A percentile compares a stretch with the other conserved stretches of the same genome.
These are phyloP conservation scores for Pinus taeda DNA, from an alignment of 75 land plant species.

Conservation along the genomic window DNA sequence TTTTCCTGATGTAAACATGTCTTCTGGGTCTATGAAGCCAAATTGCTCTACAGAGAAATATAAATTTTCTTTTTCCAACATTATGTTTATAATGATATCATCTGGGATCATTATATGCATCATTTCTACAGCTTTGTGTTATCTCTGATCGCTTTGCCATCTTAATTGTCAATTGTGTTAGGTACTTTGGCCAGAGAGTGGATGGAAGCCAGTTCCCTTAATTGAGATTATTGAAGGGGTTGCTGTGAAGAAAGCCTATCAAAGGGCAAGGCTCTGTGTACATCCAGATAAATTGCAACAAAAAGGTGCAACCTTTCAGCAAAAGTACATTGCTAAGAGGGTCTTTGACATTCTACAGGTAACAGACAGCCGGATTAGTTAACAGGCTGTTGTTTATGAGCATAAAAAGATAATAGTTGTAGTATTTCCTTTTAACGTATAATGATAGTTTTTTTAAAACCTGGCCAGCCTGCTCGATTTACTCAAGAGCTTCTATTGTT, in stretches of 20 bases:
- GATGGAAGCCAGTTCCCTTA: constrained; percentile 77
- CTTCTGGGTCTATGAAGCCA: background rate
- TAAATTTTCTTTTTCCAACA: background rate
- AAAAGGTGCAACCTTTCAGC: constrained; percentile 59
- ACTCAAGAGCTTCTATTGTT: too few species aligned
- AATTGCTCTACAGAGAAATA: background rate
- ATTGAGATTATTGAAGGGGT: constrained; percentile 63
- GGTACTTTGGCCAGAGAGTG: constrained; percentile 84
- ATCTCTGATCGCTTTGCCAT: background rate
- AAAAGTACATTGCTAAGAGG: constrained; percentile 84
- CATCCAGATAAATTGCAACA: constrained; percentile 96
- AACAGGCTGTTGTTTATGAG: background rate
- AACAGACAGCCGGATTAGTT: background rate
- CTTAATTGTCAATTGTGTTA: constrained; percentile 10
- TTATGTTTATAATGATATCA: background rate
- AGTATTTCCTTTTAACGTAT: background rate
- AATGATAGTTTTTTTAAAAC: background rate
- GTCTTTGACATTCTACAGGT: constrained; percentile 87
- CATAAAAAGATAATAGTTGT: background rate
- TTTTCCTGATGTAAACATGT: background rate
- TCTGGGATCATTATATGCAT: background rate
- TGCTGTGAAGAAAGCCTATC: constrained; percentile 74
- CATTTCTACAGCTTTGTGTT: background rate
- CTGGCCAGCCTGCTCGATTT: too few species aligned
- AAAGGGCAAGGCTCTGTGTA: constrained; percentile 64